Base-by-base conservation (phyloP, 202 grass and related monocot genomes). In the Dendrocalamus latiflorus region DNA sequence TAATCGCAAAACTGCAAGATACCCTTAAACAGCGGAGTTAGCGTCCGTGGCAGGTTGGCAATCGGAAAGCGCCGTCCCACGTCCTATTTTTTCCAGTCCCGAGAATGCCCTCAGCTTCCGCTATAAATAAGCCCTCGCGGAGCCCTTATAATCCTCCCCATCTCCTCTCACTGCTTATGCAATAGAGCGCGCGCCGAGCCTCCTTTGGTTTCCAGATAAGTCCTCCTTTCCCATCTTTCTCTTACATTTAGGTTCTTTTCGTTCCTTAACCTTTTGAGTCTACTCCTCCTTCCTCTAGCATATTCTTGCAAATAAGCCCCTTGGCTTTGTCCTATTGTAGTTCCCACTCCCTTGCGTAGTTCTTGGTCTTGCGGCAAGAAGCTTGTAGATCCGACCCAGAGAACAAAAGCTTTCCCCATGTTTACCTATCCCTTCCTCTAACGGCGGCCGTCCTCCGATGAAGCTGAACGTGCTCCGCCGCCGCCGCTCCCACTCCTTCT, bases 401-500 rank as follows among this genome's bases (percentile, higher is more conserved):
- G 24, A 61, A 9, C 48, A 30, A 11, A 22, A 24, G 5, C 34
- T 54, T 11, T 11, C 16, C 83, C 83, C 65, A 90, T 90, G 89
- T 90, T 81, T 81, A 58, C 70, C 70, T 41, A 71, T 42, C 76
- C 65, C 21, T 90, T 87, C 37, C 86, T 85, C 86, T 88, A 34
- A 79, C 83, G 81, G 68, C 26, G 30, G 76, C 70, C 64, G 84
- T 60, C 47, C 81, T 48, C 84, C 57, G 85, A 90, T 90, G 89
- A 90, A 76, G 84, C 22, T 81, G 54, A 33, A 14, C 63, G 89
- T 87, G 9, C 83, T 86, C 56, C 88, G 88, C 5, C 74, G 88
- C 87, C 63, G 85, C 77, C 88, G 91, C 39, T 90, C 88, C 81
- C 91, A 93, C 77, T 93, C 91, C 51, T 93, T 93, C 84, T 93